Conservation (phyloP, 2,329 filamentous ascomycete genomes). For the Anthostomella pinea region DNA sequence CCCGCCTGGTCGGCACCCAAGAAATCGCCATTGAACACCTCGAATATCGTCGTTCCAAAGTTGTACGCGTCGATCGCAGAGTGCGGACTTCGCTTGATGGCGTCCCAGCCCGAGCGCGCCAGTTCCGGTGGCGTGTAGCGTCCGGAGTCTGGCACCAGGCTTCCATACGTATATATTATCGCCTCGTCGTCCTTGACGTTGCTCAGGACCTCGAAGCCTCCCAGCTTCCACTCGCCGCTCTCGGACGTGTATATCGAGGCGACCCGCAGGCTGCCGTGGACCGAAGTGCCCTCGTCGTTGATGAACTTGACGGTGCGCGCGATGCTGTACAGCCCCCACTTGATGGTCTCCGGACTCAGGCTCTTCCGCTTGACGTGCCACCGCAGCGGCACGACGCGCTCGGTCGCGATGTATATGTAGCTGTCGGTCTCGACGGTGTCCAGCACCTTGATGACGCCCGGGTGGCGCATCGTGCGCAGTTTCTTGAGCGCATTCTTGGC, state of each 20-base stretch:
- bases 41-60: constrained; percentile 79
- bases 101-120: constrained; percentile 83
- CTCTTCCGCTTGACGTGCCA: constrained; percentile 91
- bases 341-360: constrained; percentile 85
- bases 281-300: constrained; percentile 86
- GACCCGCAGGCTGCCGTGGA: constrained; percentile 83
- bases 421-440: constrained; percentile 96
- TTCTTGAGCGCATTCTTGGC: constrained; percentile 94
- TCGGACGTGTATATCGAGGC: constrained; percentile 91
- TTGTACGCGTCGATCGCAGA: constrained; percentile 84
- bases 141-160: constrained; percentile 78
- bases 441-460: constrained; percentile 88
- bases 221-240: constrained; percentile 96
- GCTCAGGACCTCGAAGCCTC: constrained; percentile 89
- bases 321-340: constrained; percentile 89
- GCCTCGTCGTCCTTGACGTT: constrained; percentile 96
- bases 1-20: constrained; percentile 73
- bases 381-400: constrained; percentile 78
- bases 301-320: constrained; percentile 94
- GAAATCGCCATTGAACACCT: constrained; percentile 88
- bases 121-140: constrained; percentile 88
- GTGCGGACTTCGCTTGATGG: constrained; percentile 77
- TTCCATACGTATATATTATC: constrained; percentile 89
- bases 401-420: constrained; percentile 94
- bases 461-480: constrained; percentile 86